A percentile compares a stretch with the other conserved stretches of the same genome.
phyloP scores from a whole-genome alignment of 2,329 filamentous ascomycete genomes.

The Colletotrichum tanaceti region DNA sequence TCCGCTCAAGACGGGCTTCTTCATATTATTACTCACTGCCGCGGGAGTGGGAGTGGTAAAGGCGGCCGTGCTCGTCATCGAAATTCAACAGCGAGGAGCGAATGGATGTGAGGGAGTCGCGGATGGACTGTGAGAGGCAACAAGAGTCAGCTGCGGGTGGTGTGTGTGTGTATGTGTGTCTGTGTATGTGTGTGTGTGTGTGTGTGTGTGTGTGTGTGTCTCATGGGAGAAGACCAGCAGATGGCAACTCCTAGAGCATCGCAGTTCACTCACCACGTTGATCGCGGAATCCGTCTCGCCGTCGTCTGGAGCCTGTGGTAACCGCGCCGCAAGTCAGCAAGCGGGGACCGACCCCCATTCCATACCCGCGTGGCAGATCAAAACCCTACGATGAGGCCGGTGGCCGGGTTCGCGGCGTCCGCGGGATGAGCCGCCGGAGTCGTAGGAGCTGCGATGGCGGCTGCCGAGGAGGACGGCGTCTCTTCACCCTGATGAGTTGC shows the following conservation, averaged over 20 bases:
- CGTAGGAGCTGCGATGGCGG: background rate
- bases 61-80: slow-evolving; percentile 27
- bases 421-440: background rate
- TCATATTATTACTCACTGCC: slow-evolving; percentile 14
- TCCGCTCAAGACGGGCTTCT: no score
- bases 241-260: background rate
- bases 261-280: slow-evolving; percentile 26
- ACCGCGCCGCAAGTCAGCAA: slow-evolving; percentile 2
- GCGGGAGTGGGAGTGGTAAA: slow-evolving; percentile 32
- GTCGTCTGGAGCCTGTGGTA: slow-evolving; percentile 25
- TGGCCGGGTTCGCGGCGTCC: slow-evolving; percentile 21
- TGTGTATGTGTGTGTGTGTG: no score
- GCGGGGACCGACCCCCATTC: background rate
- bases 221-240: rapidly evolving
- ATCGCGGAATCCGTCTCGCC: slow-evolving; percentile 26
- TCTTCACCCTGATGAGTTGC: background rate
- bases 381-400: slow-evolving; percentile 32
- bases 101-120: slow-evolving; percentile 32
- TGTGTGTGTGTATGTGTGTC: no score
- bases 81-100: slow-evolving; percentile 31
- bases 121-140: slow-evolving; percentile 3
- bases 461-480: background rate
- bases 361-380: no score
- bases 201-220: no score
- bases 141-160: no score